Evolutionary conservation across 192 early-diverging fungal species (phyloP).

Genomic region (Linnemannia zychae): DNA sequence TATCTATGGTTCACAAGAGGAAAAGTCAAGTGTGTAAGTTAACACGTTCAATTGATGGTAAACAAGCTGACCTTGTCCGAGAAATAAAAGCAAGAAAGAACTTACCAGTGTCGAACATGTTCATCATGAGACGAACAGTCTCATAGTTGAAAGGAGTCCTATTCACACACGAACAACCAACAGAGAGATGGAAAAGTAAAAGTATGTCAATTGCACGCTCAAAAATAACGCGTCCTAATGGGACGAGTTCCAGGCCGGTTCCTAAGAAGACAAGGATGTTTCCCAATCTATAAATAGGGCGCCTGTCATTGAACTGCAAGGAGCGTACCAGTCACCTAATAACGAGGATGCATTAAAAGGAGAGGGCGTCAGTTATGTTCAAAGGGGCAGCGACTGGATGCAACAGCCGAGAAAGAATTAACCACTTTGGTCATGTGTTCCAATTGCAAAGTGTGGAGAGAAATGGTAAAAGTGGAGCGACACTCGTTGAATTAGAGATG

Average conservation of each 20-base stretch:
- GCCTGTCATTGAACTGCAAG: not conserved
- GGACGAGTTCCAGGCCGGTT: not conserved
- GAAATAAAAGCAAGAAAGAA: not conserved
- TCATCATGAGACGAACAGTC: slow-evolving; percentile 85
- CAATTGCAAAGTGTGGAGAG: not conserved
- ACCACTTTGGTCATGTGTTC: not conserved
- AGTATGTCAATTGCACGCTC: not conserved
- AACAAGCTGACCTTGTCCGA: too few relatives aligned
- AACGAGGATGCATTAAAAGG: not conserved
- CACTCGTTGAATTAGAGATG: too few relatives aligned
- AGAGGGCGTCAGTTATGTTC: not conserved
- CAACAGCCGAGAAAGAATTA: not conserved
- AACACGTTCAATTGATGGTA: too few relatives aligned
- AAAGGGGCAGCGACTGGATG: not conserved
- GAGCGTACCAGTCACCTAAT: not conserved
- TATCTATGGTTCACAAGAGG: slow-evolving; percentile 59
- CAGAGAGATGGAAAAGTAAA: not conserved
- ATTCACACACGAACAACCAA: slow-evolving; percentile 15
- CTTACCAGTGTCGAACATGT: slow-evolving; percentile 80
- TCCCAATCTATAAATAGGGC: not conserved
- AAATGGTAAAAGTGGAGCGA: not conserved
- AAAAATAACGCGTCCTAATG: not conserved
- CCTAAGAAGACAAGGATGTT: not conserved
- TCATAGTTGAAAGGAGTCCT: slow-evolving; percentile 87
- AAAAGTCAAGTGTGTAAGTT: not conserved